Percentiles rank a stretch among this genome's conserved stretches.
Evolutionary conservation across 2,329 filamentous ascomycete species (phyloP).

Genomic region (Sporothrix phasma): DNA sequence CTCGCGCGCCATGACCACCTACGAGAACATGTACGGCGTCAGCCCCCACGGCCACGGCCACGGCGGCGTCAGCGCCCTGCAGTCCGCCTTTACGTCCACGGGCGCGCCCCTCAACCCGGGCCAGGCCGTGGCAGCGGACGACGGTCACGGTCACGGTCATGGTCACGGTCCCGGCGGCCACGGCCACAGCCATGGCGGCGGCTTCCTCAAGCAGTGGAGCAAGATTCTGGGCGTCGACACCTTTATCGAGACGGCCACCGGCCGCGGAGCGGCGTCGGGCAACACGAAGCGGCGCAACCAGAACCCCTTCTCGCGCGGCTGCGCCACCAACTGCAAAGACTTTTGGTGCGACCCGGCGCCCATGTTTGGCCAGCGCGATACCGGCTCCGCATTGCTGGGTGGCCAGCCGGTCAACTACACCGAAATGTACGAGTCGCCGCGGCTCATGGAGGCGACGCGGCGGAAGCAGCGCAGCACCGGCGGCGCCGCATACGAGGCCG

Average conservation of each 20-base stretch:
- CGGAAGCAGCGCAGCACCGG: constrained; percentile 36
- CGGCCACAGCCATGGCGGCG: constrained; percentile 36
- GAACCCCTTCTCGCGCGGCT: constrained; percentile 79
- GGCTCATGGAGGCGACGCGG: constrained; percentile 46
- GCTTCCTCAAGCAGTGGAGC: constrained; percentile 70
- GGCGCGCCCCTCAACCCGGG: constrained; percentile 59
- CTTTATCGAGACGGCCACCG: constrained; percentile 86
- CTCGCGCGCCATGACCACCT: constrained; percentile 86
- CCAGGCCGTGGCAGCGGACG: constrained; percentile 49
- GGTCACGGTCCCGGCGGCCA: constrained; percentile 33
- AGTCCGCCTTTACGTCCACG: constrained; percentile 68
- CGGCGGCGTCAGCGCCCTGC: constrained; percentile 41
- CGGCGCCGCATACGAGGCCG: constrained; percentile 52
- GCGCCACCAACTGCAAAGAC: constrained; percentile 83
- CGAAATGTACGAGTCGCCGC: constrained; percentile 76
- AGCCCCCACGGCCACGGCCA: constrained; percentile 38
- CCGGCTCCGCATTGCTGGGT: constrained; percentile 64
- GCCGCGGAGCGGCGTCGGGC: constrained; percentile 56
- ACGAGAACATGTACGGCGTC: constrained; percentile 87
- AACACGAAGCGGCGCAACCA: constrained; percentile 40
- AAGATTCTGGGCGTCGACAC: constrained; percentile 83
- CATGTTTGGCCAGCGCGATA: constrained; percentile 64
- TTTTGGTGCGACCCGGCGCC: constrained; percentile 92
- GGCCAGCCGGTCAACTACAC: constrained; percentile 80
- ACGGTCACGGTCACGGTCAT: constrained; percentile 35